A percentile compares a stretch with the other conserved stretches of the same genome.
These are phyloP conservation scores for Balansia obtecta DNA, from an alignment of 2,329 filamentous ascomycete genomes.

Conservation along the genomic window DNA sequence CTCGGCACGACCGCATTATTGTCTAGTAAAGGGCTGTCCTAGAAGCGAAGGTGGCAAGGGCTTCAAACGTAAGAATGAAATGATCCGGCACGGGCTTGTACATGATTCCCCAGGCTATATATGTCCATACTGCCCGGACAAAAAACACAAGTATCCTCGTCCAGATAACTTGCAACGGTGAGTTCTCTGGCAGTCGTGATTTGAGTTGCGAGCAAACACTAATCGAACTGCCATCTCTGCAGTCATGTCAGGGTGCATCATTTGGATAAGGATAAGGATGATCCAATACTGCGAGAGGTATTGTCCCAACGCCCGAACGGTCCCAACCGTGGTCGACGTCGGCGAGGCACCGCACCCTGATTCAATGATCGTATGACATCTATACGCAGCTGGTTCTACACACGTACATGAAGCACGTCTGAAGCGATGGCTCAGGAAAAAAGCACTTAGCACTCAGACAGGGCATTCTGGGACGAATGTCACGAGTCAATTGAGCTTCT, in stretches of 20 bases:
- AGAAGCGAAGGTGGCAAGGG: constrained; percentile 52
- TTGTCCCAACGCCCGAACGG: constrained; percentile 78
- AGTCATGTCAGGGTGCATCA: constrained; percentile 93
- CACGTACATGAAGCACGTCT: background rate
- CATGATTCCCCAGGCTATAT: constrained; percentile 92
- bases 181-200: constrained; percentile 13
- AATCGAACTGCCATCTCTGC: background rate
- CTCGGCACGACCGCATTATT: constrained; percentile 52
- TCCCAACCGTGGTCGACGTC: constrained; percentile 64
- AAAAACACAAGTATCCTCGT: constrained; percentile 87
- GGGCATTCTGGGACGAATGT: background rate
- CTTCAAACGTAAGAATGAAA: constrained; percentile 62
- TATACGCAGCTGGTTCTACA: background rate
- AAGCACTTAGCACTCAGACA: background rate
- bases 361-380: background rate
- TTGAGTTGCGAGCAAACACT: constrained; percentile 4
- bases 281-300: constrained; percentile 68
- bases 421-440: background rate
- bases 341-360: constrained; percentile 39
- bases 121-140: constrained; percentile 88
- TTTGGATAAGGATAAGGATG: constrained; percentile 78
- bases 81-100: constrained; percentile 71
- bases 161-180: constrained; percentile 94
- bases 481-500: background rate
- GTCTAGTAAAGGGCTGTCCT: constrained; percentile 48